Evolutionary conservation across 768 basidiomycete genomes (phyloP).

Genomic region (Hemileccinum rubropunctum): DNA sequence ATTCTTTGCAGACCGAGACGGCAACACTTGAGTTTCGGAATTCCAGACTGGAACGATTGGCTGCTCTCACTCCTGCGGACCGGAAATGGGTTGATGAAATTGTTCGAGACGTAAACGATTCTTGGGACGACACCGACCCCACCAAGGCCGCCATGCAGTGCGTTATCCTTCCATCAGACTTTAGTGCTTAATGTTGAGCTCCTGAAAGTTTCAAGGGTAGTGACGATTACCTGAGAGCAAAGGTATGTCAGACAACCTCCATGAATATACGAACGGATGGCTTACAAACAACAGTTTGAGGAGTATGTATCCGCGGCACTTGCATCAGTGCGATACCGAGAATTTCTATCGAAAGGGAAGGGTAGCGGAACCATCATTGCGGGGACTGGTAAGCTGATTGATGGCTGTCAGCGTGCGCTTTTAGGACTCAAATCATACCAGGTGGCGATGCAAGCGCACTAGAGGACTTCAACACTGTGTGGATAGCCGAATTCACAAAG

Average conservation of each 20-base stretch:
- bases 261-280: not conserved
- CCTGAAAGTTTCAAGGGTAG: constrained; percentile 83
- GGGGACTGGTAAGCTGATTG: constrained; percentile 43
- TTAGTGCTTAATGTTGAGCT: not conserved
- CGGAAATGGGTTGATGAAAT: constrained; percentile 98
- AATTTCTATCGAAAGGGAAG: constrained; percentile 74
- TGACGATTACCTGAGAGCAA: constrained; percentile 89
- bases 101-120: constrained; percentile 79
- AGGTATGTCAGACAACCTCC: constrained; percentile 43
- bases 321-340: constrained; percentile 85
- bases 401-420: not conserved
- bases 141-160: constrained; percentile 62
- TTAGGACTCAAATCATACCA: constrained; percentile 28
- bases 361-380: constrained; percentile 62
- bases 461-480: constrained; percentile 84
- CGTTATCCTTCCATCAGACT: constrained; percentile 26
- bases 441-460: constrained; percentile 56
- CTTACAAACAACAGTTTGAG: constrained; percentile 54
- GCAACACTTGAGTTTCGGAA: constrained; percentile 86
- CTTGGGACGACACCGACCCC: constrained; percentile 69
- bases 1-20: constrained; percentile 69
- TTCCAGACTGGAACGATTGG: constrained; percentile 71
- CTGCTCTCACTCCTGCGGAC: constrained; percentile 86
- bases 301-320: constrained; percentile 91
- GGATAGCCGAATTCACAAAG: constrained; percentile 84